Percentiles rank a stretch among this genome's conserved stretches.
These are phyloP conservation scores for Stagonosporopsis cucurbitacearum DNA, from an alignment of 2,329 filamentous ascomycete genomes.

Conservation along the genomic window DNA sequence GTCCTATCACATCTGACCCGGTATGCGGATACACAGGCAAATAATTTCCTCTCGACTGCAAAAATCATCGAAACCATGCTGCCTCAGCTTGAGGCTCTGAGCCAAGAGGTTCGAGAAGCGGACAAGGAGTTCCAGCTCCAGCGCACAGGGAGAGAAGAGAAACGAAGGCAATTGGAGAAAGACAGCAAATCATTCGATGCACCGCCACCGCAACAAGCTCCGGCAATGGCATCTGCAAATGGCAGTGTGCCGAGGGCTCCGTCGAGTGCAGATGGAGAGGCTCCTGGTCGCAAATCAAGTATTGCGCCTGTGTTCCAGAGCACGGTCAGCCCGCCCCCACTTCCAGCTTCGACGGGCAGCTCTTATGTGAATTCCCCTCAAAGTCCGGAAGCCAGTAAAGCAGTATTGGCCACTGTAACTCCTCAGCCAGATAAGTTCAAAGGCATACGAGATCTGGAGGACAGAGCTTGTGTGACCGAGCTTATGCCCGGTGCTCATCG, in stretches of 20 bases:
- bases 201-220: slow-evolving; percentile 30
- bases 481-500: slow-evolving; percentile 69
- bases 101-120: slow-evolving; percentile 85
- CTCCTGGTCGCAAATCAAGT: slow-evolving; percentile 42
- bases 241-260: slow-evolving; percentile 31
- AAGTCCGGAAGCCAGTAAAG: slow-evolving; percentile 39
- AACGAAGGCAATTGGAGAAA: slow-evolving; percentile 87
- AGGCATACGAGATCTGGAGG: slow-evolving; percentile 88
- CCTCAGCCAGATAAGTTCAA: slow-evolving; percentile 72
- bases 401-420: slow-evolving; percentile 32
- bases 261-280: slow-evolving; percentile 33
- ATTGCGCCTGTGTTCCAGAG: slow-evolving; percentile 45
- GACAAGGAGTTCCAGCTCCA: slow-evolving; percentile 98
- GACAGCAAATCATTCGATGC: slow-evolving; percentile 64
- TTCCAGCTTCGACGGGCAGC: slow-evolving; percentile 32
- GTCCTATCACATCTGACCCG: slow-evolving; percentile 92
- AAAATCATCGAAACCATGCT: slow-evolving; percentile 87
- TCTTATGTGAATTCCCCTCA: slow-evolving; percentile 36
- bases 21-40: slow-evolving; percentile 90
- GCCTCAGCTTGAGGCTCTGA: slow-evolving; percentile 87
- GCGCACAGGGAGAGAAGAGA: slow-evolving; percentile 93
- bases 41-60: slow-evolving; percentile 78
- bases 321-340: slow-evolving; percentile 40
- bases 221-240: slow-evolving; percentile 33
- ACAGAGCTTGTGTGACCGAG: slow-evolving; percentile 54